Conservation (phyloP, 495 filamentous ascomycete species). For the Penicillium macrosclerotiorum region DNA sequence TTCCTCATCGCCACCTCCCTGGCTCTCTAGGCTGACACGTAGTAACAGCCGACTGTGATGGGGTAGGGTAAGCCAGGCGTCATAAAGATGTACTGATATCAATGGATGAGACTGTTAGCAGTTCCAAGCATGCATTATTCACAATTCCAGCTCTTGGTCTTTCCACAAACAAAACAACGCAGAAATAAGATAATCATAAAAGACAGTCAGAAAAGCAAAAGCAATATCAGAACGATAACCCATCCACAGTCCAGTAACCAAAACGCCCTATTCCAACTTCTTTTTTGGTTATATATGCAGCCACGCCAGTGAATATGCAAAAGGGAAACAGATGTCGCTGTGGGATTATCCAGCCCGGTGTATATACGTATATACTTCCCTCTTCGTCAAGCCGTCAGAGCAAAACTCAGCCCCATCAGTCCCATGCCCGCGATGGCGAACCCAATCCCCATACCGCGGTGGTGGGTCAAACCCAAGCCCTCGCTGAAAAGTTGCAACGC, state of each 20-base stretch:
- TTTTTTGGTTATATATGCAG: slow-evolving; percentile 7
- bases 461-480: slow-evolving; percentile 77
- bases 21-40: too few relatives aligned
- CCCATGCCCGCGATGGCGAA: slow-evolving; percentile 91
- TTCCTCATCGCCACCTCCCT: too few relatives aligned
- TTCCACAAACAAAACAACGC: neutral
- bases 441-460: slow-evolving; percentile 71
- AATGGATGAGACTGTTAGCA: too few relatives aligned
- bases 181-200: neutral
- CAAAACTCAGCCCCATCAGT: slow-evolving; percentile 81
- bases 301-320: slow-evolving; percentile 1
- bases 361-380: neutral
- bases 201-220: neutral
- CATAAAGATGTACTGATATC: too few relatives aligned
- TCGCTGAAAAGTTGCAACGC: slow-evolving; percentile 87
- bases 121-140: too few relatives aligned
- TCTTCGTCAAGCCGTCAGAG: slow-evolving; percentile 61
- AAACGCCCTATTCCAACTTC: neutral
- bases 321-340: neutral
- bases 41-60: too few relatives aligned
- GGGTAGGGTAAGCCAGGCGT: too few relatives aligned
- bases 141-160: too few relatives aligned
- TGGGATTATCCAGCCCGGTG: neutral
- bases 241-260: neutral
- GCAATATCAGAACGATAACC: neutral